Evolutionary conservation across 2,329 filamentous ascomycete genomes (phyloP), one percentile per base, ranked within the genome.

Genomic region (Claviceps citrina): DNA sequence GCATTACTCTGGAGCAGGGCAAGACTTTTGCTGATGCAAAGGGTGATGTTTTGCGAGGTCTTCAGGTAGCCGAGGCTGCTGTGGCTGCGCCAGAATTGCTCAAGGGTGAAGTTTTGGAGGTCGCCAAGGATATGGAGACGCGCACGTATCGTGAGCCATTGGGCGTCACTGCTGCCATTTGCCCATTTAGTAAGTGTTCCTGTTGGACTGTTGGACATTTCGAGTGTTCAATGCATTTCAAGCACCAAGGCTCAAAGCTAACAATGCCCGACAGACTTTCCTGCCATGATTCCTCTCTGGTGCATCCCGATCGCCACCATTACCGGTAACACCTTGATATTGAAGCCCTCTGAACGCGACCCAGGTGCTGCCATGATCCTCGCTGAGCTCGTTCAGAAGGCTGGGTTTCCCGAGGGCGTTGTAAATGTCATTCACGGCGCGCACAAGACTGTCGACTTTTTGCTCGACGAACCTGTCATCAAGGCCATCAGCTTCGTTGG

Each of bases 271-370:
- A 2, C 44, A 84, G 79, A 91, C 68, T 91, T 91, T 64, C 84
- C 84, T 32, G 84, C 84, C 51, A 93, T 93, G 84, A 91, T 93
- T 58, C 84, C 84, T 3, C 70, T 93, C n/a, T 93, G 84, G 84
- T 85, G 75, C 45, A 86, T 93, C 46, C 84, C 84, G 30, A 82
- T 91, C 51, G 84, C 84, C 35, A 84, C 83, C 32, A 74, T 87
- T 22, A 85, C 81, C 15, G 84, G 84, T 39, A 93, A 93, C 67
- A 87, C 82, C 12, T 67, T 86, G 43, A 75, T 93, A 49, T 68
- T 93, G 51, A 93, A 93, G 71, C 84, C 84, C 8, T 89, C 84
- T 1, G 84, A 93, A 66, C 76, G 84, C 43, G 84, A 89, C 53
- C 84, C 84, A 7, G 84, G 84, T 44, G 83, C 83, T 8, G 77